Conservation (phyloP, 2,329 filamentous ascomycete species). For the Sodiomyces alkalinus region DNA sequence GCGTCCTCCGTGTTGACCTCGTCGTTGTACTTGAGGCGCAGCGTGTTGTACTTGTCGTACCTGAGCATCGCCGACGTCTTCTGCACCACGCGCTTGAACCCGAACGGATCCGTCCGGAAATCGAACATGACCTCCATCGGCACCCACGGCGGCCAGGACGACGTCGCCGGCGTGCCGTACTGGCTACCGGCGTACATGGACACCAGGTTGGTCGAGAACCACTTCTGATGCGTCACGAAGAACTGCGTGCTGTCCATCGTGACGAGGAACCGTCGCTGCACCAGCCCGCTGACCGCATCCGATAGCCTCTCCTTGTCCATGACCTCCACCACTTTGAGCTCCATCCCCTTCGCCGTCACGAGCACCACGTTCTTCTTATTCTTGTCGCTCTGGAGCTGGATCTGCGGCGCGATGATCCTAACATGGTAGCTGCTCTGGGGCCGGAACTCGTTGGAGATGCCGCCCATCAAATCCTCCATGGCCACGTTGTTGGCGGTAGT, state of each 20-base stretch:
- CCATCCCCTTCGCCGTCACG: slow-evolving; percentile 95
- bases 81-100: slow-evolving; percentile 95
- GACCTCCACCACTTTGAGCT: slow-evolving; percentile 91
- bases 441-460: slow-evolving; percentile 76
- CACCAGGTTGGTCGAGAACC: slow-evolving; percentile 67
- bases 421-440: slow-evolving; percentile 91
- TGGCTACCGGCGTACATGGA: slow-evolving; percentile 90
- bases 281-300: slow-evolving; percentile 85
- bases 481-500: slow-evolving; percentile 16
- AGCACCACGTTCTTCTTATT: slow-evolving; percentile 93
- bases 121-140: slow-evolving; percentile 98
- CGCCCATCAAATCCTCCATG: slow-evolving; percentile 50
- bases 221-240: slow-evolving; percentile 91
- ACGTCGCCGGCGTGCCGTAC: slow-evolving; percentile 73
- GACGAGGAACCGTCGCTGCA: slow-evolving; percentile 84
- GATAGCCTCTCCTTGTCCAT: slow-evolving; percentile 89
- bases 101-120: slow-evolving; percentile 83
- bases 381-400: slow-evolving; percentile 96
- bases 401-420: slow-evolving; percentile 89
- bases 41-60: slow-evolving; percentile 96
- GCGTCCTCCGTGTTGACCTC: slow-evolving; percentile 59
- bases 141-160: slow-evolving; percentile 95
- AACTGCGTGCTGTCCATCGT: slow-evolving; percentile 98
- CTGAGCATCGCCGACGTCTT: slow-evolving; percentile 88
- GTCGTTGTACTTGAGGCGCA: slow-evolving; percentile 94